These are phyloP conservation scores for Ophiostoma sp. DNA, from an alignment of 2,329 filamentous ascomycete genomes.

Conservation along the genomic window DNA sequence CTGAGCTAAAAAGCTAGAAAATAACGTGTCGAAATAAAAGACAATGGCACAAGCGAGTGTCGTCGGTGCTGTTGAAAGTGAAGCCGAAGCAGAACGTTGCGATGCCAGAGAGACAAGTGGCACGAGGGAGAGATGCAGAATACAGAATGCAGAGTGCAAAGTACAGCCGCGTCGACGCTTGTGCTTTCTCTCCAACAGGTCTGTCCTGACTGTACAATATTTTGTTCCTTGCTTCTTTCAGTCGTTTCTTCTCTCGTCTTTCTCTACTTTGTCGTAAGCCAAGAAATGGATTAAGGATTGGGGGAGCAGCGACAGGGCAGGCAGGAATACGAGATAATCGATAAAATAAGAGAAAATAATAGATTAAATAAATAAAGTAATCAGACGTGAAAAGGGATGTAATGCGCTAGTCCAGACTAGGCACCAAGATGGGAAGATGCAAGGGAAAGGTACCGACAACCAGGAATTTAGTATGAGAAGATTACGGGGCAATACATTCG, in stretches of 20 bases:
- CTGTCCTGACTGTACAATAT: not conserved
- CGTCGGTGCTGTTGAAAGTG: not conserved
- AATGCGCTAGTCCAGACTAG: not conserved
- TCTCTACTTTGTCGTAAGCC: constrained; percentile 12
- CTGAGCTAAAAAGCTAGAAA: not conserved
- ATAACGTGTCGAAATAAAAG: not conserved
- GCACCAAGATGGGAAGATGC: not conserved
- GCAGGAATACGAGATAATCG: not conserved
- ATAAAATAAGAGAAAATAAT: not conserved
- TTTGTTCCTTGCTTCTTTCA: constrained; percentile 1
- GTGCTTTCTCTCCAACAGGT: not conserved
- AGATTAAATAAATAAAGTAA: not conserved
- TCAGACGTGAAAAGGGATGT: not conserved
- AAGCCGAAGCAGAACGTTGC: not conserved
- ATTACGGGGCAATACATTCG: not conserved
- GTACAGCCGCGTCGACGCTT: not conserved
- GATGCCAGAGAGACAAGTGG: not conserved
- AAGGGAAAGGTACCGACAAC: not conserved
- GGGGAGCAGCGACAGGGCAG: constrained; percentile 2
- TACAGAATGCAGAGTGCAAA: not conserved
- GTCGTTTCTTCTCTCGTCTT: not conserved
- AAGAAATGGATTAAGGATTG: constrained; percentile 5
- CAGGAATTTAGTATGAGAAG: not conserved
- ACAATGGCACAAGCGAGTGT: not conserved
- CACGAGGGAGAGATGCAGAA: not conserved